Conservation (phyloP, 225 moss, liverwort and hornwort genomes). For the Pleurozium schreberi region DNA sequence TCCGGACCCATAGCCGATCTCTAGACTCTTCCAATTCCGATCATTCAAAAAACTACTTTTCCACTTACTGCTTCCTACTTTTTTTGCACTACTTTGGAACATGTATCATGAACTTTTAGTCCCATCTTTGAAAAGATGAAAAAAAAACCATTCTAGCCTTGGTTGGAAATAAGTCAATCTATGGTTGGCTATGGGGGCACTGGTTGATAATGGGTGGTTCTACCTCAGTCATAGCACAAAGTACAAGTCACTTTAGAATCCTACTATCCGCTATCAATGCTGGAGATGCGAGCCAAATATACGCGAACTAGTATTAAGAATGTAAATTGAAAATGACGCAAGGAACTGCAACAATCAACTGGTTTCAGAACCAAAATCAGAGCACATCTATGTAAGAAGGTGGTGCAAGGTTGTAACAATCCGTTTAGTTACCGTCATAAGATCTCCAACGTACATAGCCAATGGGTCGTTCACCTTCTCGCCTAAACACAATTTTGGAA, state of each 20-base stretch:
- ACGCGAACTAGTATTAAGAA: not conserved
- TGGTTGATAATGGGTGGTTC: no score
- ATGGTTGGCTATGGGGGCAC: no score
- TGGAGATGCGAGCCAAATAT: not conserved
- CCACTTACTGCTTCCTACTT: no score
- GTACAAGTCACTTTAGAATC: not conserved
- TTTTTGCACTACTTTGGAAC: no score
- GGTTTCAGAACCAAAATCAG: not conserved
- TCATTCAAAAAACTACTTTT: no score
- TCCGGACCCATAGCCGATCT: no score
- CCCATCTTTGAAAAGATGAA: no score
- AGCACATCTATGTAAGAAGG: not conserved
- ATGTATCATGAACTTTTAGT: no score
- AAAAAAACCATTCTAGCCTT: no score
- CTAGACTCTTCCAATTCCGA: no score
- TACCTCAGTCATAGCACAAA: not conserved
- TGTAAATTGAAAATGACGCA: not conserved
- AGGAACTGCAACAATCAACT: not conserved
- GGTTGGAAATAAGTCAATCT: no score
- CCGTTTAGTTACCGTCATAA: constrained; percentile 63
- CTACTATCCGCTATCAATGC: not conserved
- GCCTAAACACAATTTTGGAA: constrained; percentile 18
- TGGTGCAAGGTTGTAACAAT: not conserved
- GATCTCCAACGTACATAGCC: constrained; percentile 85
- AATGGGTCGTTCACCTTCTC: constrained; percentile 77